Base-by-base conservation (phyloP, 2,329 filamentous ascomycete species). In the Colletotrichum sidae region DNA sequence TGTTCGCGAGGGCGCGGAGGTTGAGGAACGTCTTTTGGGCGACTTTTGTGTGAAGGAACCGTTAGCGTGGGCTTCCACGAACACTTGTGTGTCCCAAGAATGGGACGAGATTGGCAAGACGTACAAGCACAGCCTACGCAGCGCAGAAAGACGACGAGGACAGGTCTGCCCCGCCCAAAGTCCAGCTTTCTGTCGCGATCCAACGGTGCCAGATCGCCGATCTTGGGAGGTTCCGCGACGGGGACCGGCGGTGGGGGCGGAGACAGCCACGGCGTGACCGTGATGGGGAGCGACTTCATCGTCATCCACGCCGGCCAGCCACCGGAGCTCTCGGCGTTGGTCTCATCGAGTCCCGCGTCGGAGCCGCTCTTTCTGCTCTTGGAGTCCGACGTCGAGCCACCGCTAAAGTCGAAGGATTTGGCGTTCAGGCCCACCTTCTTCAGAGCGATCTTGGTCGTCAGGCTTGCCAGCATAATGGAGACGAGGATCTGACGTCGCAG, bases 371-470 rank as follows among this genome's bases (percentile, higher is more conserved):
- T 74, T 38, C 41, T 59, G 41, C 69, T 70, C 63, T 77, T 79
- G 54, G 74, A 65, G 68, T 74, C 76, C 42, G 76, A 72, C 57
- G 75, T 74, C 50, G 71, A 72, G 49, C 65, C 63, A 17, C 63
- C 69, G 56, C 74, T 71, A 66, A 82, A 77, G 73, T 83, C 77
- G 60, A 88, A 76, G 51, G 81, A 75, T 69, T 87, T 78, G 74
- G 79, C 83, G 44, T 83, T 80, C 59, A 88, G 74, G 72, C 86
- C 86, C 55, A 81, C 81, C 72, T 86, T 87, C 69, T 81, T 85
- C 69, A 89, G 79, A 67, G 86, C 86, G 68, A 88, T 76, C 75
- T 88, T 88, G 50, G 86, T 85, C 13, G 83, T 81, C 61, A 89
- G 76, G 68, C 79, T 83, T 70, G 83, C 82, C 72, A 88, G 81